Conservation (phyloP, 2,329 filamentous ascomycete genomes). For the Fusarium xyrophilum region DNA sequence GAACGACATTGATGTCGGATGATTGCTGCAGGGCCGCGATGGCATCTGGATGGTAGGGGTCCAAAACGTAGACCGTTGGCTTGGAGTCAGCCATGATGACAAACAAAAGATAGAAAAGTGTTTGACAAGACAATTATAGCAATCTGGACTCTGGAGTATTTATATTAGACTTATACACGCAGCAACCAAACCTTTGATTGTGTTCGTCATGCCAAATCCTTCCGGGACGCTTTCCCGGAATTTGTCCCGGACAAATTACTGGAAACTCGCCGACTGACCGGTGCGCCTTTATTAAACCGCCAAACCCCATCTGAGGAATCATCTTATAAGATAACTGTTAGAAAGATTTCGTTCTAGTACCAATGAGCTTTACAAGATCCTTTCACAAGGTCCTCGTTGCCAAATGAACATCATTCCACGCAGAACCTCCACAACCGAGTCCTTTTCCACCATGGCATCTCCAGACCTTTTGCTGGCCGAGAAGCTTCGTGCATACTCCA, state of each 20-base stretch:
- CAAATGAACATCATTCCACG: not conserved
- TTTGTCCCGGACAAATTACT: not conserved
- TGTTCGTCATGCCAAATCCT: fast-evolving
- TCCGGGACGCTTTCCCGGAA: not conserved
- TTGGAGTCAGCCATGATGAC: not conserved
- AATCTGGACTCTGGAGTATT: too few species aligned
- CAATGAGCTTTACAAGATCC: fast-evolving
- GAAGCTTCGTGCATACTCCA: not conserved
- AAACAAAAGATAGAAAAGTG: fast-evolving
- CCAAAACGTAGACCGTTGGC: not conserved
- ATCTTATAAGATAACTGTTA: too few species aligned
- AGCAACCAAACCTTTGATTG: fast-evolving
- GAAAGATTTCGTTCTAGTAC: too few species aligned
- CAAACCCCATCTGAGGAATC: not conserved
- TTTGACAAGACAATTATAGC: too few species aligned
- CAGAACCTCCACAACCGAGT: not conserved
- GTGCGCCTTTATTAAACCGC: fast-evolving
- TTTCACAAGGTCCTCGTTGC: fast-evolving
- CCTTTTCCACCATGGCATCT: not conserved
- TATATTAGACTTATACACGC: too few species aligned
- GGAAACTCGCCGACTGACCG: not conserved
- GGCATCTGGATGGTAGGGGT: not conserved
- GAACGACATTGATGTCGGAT: not conserved
- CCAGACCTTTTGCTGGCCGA: not conserved
- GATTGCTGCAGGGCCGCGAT: fast-evolving